phyloP scores from a whole-genome alignment of 495 filamentous ascomycete species.

The Corynascus novoguineensis region DNA sequence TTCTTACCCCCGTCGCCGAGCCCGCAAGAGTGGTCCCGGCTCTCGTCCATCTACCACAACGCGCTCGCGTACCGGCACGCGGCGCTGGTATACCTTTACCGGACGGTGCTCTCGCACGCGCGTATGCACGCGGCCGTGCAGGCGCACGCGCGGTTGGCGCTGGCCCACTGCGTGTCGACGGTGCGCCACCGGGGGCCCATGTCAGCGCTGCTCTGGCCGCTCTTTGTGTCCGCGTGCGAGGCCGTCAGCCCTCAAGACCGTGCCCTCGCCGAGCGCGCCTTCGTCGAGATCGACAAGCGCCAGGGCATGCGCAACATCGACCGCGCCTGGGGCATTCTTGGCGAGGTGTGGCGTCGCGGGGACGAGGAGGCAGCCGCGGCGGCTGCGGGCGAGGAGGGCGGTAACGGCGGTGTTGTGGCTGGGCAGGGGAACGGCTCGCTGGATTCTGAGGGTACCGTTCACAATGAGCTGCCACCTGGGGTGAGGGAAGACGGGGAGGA shows the following conservation, averaged over 20 bases:
- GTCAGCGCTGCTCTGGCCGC: constrained; percentile 56
- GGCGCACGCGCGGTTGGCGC: constrained; percentile 42
- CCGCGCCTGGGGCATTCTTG: constrained; percentile 50
- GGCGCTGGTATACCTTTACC: constrained; percentile 56
- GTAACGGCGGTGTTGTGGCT: background rate
- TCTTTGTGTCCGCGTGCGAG: constrained; percentile 56
- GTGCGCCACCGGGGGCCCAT: constrained; percentile 51
- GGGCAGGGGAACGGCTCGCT: background rate
- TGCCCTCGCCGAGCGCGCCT: constrained; percentile 42
- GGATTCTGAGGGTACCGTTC: no score
- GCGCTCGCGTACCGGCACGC: constrained; percentile 58
- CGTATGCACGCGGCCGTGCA: constrained; percentile 46
- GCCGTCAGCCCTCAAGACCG: constrained; percentile 40
- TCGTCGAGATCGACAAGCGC: constrained; percentile 43
- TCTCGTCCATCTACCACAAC: constrained; percentile 53
- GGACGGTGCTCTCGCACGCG: constrained; percentile 44
- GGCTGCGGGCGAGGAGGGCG: background rate
- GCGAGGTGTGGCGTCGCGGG: constrained; percentile 52
- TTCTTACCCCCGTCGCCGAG: no score
- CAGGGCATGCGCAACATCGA: constrained; percentile 61
- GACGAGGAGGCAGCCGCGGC: constrained; percentile 26
- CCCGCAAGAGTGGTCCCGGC: constrained; percentile 24
- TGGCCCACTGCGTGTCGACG: constrained; percentile 49
- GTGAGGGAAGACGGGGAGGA: constrained; percentile 1
- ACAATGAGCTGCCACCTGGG: no score